Percentiles rank a stretch among this genome's conserved stretches.
Evolutionary conservation across 345 rosid species (phyloP).

Genomic region (Dovyalis caffra): DNA sequence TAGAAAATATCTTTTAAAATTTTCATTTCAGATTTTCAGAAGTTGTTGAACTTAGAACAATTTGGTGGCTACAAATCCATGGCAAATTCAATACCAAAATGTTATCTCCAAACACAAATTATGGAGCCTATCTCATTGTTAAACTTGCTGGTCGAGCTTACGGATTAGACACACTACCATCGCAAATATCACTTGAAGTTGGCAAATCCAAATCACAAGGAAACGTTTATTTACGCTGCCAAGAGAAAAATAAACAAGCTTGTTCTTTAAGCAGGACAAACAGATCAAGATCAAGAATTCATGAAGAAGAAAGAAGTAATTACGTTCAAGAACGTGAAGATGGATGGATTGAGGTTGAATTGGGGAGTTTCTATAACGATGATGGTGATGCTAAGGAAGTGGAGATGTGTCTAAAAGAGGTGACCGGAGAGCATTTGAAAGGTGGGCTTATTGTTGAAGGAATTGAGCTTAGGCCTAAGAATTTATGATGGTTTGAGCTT

Average conservation of each 20-base stretch:
- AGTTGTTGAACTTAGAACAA: conserved; percentile 42
- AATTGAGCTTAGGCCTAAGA: conserved; percentile 39
- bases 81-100: conserved; percentile 29
- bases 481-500: background rate
- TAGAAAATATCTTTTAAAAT: too few relatives aligned
- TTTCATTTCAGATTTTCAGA: conserved; percentile 42
- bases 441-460: conserved; percentile 53
- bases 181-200: conserved; percentile 33
- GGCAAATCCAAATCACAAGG: conserved; percentile 16
- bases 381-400: conserved; percentile 29
- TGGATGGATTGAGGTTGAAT: conserved; percentile 52
- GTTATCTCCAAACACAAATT: conserved; percentile 37
- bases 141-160: conserved; percentile 36
- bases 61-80: conserved; percentile 44
- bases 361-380: conserved; percentile 40
- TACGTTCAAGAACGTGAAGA: conserved; percentile 27
- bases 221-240: conserved; percentile 26
- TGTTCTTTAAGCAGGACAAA: conserved; percentile 18
- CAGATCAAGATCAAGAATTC: conserved; percentile 9
- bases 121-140: conserved; percentile 43
- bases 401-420: conserved; percentile 37
- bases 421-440: conserved; percentile 44
- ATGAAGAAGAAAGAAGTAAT: conserved; percentile 5
- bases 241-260: conserved; percentile 22
- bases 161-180: conserved; percentile 46